Evolutionary conservation across 306 rosid genomes (phyloP).

Genomic region (Vigna unguiculata): DNA sequence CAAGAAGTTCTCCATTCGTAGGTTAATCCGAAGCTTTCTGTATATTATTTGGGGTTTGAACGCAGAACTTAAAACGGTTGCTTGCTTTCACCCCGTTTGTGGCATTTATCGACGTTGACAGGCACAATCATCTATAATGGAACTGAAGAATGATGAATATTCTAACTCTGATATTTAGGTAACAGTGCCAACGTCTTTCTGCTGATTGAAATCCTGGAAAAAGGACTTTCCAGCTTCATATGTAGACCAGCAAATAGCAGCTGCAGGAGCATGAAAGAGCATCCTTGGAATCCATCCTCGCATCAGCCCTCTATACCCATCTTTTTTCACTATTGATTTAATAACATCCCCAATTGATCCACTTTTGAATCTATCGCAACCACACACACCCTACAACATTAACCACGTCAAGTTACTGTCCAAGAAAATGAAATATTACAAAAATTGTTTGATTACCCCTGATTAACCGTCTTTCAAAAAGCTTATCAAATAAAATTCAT

Average conservation of each 20-base stretch:
- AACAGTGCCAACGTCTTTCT: constrained; percentile 46
- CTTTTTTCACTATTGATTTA: constrained; percentile 74
- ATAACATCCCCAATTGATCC: constrained; percentile 83
- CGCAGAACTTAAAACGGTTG: constrained; percentile 41
- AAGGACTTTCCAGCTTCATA: constrained; percentile 89
- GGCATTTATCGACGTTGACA: constrained; percentile 28
- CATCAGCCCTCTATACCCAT: constrained; percentile 85
- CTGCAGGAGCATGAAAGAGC: constrained; percentile 99
- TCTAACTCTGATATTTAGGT: constrained; percentile 49
- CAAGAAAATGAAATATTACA: neutral
- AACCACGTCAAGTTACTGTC: constrained; percentile 42
- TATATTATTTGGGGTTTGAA: constrained; percentile 42
- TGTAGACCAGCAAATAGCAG: constrained; percentile 98
- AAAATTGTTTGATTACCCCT: neutral
- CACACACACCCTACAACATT: constrained; percentile 85
- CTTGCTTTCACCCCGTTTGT: constrained; percentile 40
- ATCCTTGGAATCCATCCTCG: constrained; percentile 97
- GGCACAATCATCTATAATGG: constrained; percentile 38
- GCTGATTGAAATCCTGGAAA: constrained; percentile 68
- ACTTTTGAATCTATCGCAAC: constrained; percentile 89
- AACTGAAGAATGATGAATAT: constrained; percentile 45
- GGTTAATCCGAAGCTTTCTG: constrained; percentile 44
- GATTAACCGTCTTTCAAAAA: constrained; percentile 10
- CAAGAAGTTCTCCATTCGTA: constrained; percentile 37
- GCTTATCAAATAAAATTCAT: constrained; percentile 13